A percentile compares a stretch with the other conserved stretches of the same genome.
These are phyloP conservation scores for Phytophthora macrochlamydospora DNA, from an alignment of 352 stramenopile genomes.

Conservation along the genomic window DNA sequence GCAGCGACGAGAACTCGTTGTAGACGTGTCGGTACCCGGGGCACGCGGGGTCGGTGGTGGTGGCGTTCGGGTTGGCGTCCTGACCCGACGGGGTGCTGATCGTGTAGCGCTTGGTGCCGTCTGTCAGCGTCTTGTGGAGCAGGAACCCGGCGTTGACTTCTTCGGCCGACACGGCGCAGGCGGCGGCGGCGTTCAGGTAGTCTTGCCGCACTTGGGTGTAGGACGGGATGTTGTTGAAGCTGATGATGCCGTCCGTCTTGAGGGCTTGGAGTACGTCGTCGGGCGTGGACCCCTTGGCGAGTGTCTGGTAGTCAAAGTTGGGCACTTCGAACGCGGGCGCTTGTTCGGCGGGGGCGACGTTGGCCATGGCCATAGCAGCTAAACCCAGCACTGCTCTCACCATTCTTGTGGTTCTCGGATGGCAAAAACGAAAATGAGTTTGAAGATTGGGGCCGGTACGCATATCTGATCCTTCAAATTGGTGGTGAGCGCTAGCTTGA, in stretches of 20 bases:
- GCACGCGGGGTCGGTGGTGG: constrained; percentile 38
- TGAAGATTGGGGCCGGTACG: neutral
- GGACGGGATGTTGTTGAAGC: constrained; percentile 60
- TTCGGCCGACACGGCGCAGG: constrained; percentile 54
- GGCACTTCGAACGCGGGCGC: constrained; percentile 52
- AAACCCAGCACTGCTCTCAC: constrained; percentile 11
- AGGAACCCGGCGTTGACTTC: constrained; percentile 43
- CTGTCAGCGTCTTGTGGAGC: constrained; percentile 58
- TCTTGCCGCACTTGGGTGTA: constrained; percentile 45
- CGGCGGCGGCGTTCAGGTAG: constrained; percentile 55
- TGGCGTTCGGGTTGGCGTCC: constrained; percentile 30
- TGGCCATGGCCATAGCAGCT: constrained; percentile 13
- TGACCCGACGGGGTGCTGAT: constrained; percentile 64
- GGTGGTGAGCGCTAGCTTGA: neutral
- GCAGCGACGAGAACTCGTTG: constrained; percentile 43
- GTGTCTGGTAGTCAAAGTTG: constrained; percentile 58
- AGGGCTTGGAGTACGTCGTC: constrained; percentile 53
- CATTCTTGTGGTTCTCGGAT: neutral
- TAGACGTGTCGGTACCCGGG: constrained; percentile 49
- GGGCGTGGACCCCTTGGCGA: constrained; percentile 38
- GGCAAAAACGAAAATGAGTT: neutral
- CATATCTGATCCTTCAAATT: neutral
- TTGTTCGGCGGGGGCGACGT: constrained; percentile 22
- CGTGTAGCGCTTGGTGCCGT: constrained; percentile 73
- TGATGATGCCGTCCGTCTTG: constrained; percentile 72